A percentile compares a stretch with the other conserved stretches of the same genome.
Conservation (phyloP, 345 rosid species). For the Populus davidiana region DNA sequence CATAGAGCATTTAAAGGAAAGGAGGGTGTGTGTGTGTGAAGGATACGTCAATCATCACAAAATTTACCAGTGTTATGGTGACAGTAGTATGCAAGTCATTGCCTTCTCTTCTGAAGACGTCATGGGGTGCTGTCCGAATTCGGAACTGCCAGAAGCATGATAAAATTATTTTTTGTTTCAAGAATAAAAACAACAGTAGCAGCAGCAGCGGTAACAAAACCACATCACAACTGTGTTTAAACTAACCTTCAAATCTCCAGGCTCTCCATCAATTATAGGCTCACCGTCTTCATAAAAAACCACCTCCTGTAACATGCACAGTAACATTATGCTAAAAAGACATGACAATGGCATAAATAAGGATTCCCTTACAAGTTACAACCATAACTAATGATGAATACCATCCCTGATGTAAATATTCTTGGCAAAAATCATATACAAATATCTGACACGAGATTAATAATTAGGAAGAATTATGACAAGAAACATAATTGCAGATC, state of each 20-base stretch:
- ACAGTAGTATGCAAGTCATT: constrained; percentile 80
- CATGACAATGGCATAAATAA: neutral
- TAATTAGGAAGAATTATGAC: neutral
- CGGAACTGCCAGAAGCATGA: constrained; percentile 63
- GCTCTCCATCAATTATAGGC: constrained; percentile 89
- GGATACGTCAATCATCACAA: neutral
- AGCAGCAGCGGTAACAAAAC: neutral
- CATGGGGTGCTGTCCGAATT: constrained; percentile 79
- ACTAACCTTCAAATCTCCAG: constrained; percentile 91
- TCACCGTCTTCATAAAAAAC: constrained; percentile 97
- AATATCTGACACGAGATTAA: neutral
- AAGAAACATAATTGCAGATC: neutral
- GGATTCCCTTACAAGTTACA: neutral
- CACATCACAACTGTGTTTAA: neutral
- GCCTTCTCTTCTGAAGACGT: constrained; percentile 78
- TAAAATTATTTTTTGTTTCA: neutral
- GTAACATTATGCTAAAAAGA: neutral
- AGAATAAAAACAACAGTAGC: neutral
- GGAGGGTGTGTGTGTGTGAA: neutral
- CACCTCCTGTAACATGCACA: constrained; percentile 63
- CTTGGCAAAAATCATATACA: neutral
- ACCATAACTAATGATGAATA: neutral
- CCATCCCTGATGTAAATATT: neutral
- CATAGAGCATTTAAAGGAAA: neutral
- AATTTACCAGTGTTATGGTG: constrained; percentile 79